Percentiles rank a stretch among this genome's conserved stretches.
These are phyloP conservation scores for Bonia amplexicaulis DNA, from an alignment of 176 grass and related monocot species.

Conservation along the genomic window DNA sequence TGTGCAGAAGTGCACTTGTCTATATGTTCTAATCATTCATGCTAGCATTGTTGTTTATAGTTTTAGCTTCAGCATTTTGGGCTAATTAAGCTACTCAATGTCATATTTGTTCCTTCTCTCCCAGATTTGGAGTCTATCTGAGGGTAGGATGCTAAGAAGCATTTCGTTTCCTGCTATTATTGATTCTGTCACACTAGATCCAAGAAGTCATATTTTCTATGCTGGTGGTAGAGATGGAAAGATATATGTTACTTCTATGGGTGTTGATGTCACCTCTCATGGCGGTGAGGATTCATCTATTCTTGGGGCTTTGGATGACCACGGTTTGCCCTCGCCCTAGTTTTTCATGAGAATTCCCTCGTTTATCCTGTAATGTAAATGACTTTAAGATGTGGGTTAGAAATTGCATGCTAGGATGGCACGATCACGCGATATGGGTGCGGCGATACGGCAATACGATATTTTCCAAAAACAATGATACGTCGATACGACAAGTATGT, in stretches of 20 bases:
- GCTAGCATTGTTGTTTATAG: background rate
- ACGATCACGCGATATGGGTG: too few relatives aligned
- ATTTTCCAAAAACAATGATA: too few relatives aligned
- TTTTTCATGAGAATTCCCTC: background rate
- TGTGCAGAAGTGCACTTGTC: background rate
- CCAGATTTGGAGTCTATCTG: slow-evolving; percentile 80
- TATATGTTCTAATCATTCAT: background rate
- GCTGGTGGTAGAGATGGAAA: slow-evolving; percentile 88
- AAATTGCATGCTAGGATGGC: background rate
- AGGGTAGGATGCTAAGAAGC: slow-evolving; percentile 67
- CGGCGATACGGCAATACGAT: too few relatives aligned
- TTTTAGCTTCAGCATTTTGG: background rate
- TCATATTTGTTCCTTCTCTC: slow-evolving; percentile 16
- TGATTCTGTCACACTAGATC: slow-evolving; percentile 56
- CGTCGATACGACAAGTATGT: too few relatives aligned
- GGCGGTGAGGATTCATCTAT: slow-evolving; percentile 42
- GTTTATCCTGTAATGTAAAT: slow-evolving; percentile 1
- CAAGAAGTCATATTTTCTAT: slow-evolving; percentile 78
- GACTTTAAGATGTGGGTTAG: background rate
- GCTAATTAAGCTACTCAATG: slow-evolving; percentile 12
- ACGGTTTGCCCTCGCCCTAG: slow-evolving; percentile 42
- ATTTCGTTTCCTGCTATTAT: slow-evolving; percentile 60
- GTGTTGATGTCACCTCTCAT: slow-evolving; percentile 52
- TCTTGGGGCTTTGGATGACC: slow-evolving; percentile 60
- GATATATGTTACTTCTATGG: slow-evolving; percentile 80